These are phyloP conservation scores for Aegilops sharonensis DNA, from an alignment of 176 grass and related monocot species.

Conservation along the genomic window DNA sequence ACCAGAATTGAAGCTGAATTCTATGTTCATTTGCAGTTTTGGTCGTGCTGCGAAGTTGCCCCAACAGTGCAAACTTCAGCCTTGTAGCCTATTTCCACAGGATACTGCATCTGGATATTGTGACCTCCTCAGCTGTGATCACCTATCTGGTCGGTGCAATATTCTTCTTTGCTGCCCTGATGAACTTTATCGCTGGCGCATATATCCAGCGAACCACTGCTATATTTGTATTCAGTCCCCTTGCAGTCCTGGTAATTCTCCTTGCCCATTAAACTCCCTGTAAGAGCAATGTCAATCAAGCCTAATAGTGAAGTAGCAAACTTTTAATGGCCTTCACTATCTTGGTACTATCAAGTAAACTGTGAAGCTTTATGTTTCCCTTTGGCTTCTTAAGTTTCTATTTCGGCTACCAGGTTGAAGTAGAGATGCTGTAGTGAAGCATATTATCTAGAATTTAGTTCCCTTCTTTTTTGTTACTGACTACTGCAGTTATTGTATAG, in stretches of 20 bases:
- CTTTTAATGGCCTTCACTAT: background rate
- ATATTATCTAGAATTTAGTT: background rate
- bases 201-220: constrained; percentile 30
- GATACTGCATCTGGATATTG: constrained; percentile 41
- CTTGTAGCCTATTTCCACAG: constrained; percentile 35
- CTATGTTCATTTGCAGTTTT: constrained; percentile 38
- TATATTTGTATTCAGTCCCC: constrained; percentile 27
- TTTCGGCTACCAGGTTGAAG: background rate
- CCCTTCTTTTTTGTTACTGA: background rate
- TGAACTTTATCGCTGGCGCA: constrained; percentile 25
- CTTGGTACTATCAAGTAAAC: background rate
- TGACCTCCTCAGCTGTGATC: constrained; percentile 38
- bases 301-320: background rate
- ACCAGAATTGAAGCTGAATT: background rate
- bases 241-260: constrained; percentile 26
- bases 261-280: background rate
- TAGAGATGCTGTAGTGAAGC: background rate
- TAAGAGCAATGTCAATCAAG: background rate
- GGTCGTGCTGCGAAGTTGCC: constrained; percentile 21
- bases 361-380: background rate
- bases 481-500: background rate
- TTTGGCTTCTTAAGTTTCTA: background rate
- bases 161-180: constrained; percentile 8
- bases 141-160: constrained; percentile 25
- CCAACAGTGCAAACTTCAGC: constrained; percentile 49